Conservation (phyloP, 768 basidiomycete genomes). For the Porphyrellus cyaneotinctus region DNA sequence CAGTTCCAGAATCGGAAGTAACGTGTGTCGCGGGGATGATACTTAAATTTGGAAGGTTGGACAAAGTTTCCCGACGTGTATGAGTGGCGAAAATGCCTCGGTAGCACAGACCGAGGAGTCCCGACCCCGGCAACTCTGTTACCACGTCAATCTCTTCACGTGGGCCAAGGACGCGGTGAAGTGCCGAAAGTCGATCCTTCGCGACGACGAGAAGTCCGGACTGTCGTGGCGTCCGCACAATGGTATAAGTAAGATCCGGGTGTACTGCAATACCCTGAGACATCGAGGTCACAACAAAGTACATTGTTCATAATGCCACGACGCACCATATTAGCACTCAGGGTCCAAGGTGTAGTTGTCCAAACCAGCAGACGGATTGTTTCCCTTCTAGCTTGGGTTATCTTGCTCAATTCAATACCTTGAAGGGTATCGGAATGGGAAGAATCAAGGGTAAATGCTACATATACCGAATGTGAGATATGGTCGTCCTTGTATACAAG, state of each 20-base stretch:
- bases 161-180: slow-evolving; percentile 24
- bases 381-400: slow-evolving; percentile 32
- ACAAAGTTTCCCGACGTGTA: neutral
- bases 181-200: slow-evolving; percentile 43
- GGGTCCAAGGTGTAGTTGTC: slow-evolving; percentile 98
- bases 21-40: slow-evolving; percentile 76
- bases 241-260: slow-evolving; percentile 61
- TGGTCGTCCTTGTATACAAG: slow-evolving; percentile 88
- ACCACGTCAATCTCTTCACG: slow-evolving; percentile 18
- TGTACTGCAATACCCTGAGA: slow-evolving; percentile 87
- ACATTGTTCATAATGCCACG: neutral
- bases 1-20: slow-evolving; percentile 84
- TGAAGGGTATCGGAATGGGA: slow-evolving; percentile 9
- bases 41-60: slow-evolving; percentile 21
- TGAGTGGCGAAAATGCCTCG: slow-evolving; percentile 52
- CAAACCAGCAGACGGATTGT: slow-evolving; percentile 69
- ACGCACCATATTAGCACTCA: slow-evolving; percentile 90
- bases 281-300: neutral
- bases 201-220: slow-evolving; percentile 44
- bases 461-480: slow-evolving; percentile 82
- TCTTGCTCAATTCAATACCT: slow-evolving; percentile 9
- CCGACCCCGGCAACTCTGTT: slow-evolving; percentile 31
- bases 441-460: slow-evolving; percentile 63
- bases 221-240: slow-evolving; percentile 37
- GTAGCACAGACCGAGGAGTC: slow-evolving; percentile 61